Base-by-base conservation (phyloP, 148 eudicot species). In the Amaranthus hypochondriacus region DNA sequence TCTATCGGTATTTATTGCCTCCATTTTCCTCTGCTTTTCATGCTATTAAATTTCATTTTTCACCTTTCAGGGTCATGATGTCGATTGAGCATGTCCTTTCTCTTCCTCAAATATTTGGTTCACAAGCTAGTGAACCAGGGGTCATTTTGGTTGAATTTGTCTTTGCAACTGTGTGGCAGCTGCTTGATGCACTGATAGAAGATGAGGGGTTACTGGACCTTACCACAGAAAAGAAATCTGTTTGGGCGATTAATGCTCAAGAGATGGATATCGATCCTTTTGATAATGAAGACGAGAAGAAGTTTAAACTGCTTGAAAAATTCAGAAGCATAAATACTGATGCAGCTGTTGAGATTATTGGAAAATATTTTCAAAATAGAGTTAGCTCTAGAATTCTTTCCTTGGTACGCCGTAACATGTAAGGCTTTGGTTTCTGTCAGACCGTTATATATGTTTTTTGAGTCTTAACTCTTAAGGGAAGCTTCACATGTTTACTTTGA, bases 321-420 rank as follows among this genome's bases (percentile, higher is more conserved):
- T 53, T 92, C 80, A 83, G 75, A 76, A 79, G 79, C 72, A 63
- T 63, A 48, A 95, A 95, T 81, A 83, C 94, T 21, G 85, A 82
- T 74, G 79, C 84, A 86, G 87, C 96, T 43, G 81, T 89, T 9
- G 92, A 92, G 78, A 78, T 90, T 59, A 83, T 92, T 49, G 88
- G 86, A 44, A 84, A 80, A 68, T 87, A 92, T 77, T 81, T 92
- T 75, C 87, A 81, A 71, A 83, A 89, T 76, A 82, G 84, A 81
- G 85, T 83, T 68, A 90, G 94, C 62, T 89, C 91, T 66, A 83
- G 87, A 87, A 85, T 95, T 74, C 88, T 95, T 81, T 79, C 74
- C 80, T 84, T 95, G 89, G 97, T 89, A 2, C 85, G 87, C 82
- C 86, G 77, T 81, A 95, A 85, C 92, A 85, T 90, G 99, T 95